Evolutionary conservation across 1,284 basidiomycete species (phyloP).

Genomic region (Flammula alnicola): DNA sequence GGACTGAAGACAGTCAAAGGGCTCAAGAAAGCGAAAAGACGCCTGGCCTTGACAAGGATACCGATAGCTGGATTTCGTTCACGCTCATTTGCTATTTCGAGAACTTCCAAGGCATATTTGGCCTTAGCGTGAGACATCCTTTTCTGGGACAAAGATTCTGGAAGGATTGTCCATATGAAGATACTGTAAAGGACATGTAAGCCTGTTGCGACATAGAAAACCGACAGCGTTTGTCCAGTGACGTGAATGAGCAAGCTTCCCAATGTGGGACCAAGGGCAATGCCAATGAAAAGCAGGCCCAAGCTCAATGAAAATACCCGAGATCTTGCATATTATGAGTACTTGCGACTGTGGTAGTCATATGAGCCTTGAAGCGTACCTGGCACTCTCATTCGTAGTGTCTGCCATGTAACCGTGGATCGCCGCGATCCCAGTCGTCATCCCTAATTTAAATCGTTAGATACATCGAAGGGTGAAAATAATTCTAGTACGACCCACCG

Average conservation of each 20-base stretch:
- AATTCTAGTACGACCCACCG: conserved; percentile 49
- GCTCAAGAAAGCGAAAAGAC: conserved; percentile 58
- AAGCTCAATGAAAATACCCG: conserved; percentile 64
- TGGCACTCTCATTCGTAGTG: conserved; percentile 50
- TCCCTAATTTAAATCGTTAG: conserved; percentile 43
- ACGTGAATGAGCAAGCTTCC: conserved; percentile 67
- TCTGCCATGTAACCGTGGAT: conserved; percentile 70
- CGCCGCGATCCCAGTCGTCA: conserved; percentile 52
- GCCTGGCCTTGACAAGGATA: conserved; percentile 34
- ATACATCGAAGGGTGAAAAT: background rate
- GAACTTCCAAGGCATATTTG: conserved; percentile 39
- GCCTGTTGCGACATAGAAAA: conserved; percentile 69
- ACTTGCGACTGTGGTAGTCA: background rate
- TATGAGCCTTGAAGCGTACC: conserved; percentile 36
- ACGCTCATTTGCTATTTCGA: conserved; percentile 29
- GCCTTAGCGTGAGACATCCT: conserved; percentile 42
- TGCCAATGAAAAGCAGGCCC: conserved; percentile 69
- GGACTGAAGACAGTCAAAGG: conserved; percentile 75
- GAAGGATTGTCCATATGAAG: conserved; percentile 64
- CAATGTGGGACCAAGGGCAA: conserved; percentile 75
- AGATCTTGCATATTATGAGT: conserved; percentile 42
- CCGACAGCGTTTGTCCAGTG: conserved; percentile 61
- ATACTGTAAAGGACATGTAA: conserved; percentile 55
- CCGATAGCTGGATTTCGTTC: conserved; percentile 27
- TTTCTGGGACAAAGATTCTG: conserved; percentile 69